Conservation (phyloP, 495 filamentous ascomycete genomes). For the Podospora tetraspora region DNA sequence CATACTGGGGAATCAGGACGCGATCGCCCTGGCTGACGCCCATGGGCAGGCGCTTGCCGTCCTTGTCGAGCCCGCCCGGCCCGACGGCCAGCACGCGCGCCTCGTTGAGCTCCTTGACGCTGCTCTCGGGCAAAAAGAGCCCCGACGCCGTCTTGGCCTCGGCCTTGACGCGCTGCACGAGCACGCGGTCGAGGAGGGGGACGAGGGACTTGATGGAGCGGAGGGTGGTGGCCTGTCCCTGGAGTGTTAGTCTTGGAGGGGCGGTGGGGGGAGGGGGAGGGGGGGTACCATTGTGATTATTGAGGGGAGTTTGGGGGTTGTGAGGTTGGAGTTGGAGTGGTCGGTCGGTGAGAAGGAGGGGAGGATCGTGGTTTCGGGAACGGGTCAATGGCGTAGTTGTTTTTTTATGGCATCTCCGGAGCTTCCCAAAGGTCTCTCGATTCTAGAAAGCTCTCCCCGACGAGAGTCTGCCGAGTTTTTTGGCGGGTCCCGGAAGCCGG, state of each 20-base stretch:
- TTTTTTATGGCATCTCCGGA: slow-evolving; percentile 13
- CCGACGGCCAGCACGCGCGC: slow-evolving; percentile 93
- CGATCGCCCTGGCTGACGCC: slow-evolving; percentile 80
- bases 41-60: slow-evolving; percentile 78
- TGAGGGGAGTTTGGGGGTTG: neutral
- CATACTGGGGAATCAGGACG: slow-evolving; percentile 96
- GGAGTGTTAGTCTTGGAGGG: neutral
- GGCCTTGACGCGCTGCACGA: slow-evolving; percentile 96
- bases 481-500: slow-evolving; percentile 16
- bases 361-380: neutral
- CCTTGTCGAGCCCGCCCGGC: slow-evolving; percentile 76
- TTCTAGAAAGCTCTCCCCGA: slow-evolving; percentile 29
- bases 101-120: slow-evolving; percentile 97
- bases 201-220: slow-evolving; percentile 93
- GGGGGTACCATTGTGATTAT: slow-evolving; percentile 19
- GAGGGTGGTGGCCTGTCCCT: slow-evolving; percentile 59
- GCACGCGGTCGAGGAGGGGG: slow-evolving; percentile 95
- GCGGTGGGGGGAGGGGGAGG: neutral
- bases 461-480: slow-evolving; percentile 18
- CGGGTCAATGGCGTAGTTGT: slow-evolving; percentile 11
- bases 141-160: slow-evolving; percentile 92
- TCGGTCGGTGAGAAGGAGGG: slow-evolving; percentile 1
- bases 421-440: slow-evolving; percentile 31
- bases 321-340: neutral
- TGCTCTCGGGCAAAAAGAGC: slow-evolving; percentile 95